Evolutionary conservation across 805 yeast species (phyloP).

Genomic region (Candida chilensis): DNA sequence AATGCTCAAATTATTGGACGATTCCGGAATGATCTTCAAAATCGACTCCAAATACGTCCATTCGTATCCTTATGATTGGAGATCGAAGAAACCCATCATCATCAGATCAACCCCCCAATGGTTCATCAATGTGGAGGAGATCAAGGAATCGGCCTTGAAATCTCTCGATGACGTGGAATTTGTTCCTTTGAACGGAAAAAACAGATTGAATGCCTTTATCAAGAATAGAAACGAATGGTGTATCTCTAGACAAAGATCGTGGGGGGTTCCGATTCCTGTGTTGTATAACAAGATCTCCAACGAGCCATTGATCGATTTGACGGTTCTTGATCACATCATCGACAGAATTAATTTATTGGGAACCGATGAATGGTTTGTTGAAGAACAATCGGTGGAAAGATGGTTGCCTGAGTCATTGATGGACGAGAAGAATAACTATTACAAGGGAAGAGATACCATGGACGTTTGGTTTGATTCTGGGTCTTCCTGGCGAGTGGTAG

Average conservation of each 20-base stretch:
- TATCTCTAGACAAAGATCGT: constrained; percentile 86
- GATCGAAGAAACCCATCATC: constrained; percentile 91
- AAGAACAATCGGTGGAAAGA: constrained; percentile 36
- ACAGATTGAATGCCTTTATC: constrained; percentile 65
- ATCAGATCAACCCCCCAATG: constrained; percentile 95
- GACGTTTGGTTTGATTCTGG: constrained; percentile 99
- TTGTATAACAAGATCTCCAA: constrained; percentile 53
- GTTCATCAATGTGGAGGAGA: constrained; percentile 79
- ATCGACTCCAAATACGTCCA: constrained; percentile 50
- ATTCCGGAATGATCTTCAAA: constrained; percentile 35
- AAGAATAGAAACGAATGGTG: constrained; percentile 91
- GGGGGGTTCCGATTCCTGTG: constrained; percentile 99
- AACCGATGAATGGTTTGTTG: constrained; percentile 73
- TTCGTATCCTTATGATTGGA: constrained; percentile 96
- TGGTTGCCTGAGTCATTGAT: constrained; percentile 65
- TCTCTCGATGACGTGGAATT: constrained; percentile 58
- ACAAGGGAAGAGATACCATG: constrained; percentile 83
- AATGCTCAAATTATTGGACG: constrained; percentile 34
- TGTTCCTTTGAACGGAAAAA: constrained; percentile 63
- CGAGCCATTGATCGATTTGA: constrained; percentile 53
- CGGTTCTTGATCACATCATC: constrained; percentile 50
- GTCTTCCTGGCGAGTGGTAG: constrained; percentile 71
- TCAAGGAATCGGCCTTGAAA: constrained; percentile 52
- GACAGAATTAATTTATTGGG: constrained; percentile 47
- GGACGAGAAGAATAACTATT: constrained; percentile 30